Conservation (phyloP, 495 filamentous ascomycete genomes). For the Penicillium robsamsonii region DNA sequence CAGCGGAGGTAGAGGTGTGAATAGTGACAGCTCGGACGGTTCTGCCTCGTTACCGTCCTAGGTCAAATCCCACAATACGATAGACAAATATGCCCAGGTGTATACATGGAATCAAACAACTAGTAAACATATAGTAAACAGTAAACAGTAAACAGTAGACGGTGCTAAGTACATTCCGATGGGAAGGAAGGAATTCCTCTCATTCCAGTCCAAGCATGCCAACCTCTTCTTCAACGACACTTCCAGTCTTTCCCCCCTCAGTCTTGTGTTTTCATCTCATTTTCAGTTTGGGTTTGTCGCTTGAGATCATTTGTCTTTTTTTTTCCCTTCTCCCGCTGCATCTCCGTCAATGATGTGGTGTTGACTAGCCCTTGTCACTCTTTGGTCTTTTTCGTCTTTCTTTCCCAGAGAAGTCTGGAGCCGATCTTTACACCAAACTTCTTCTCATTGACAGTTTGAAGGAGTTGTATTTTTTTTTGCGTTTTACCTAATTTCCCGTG, state of each 20-base stretch:
- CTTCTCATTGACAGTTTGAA: neutral
- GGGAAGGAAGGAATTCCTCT: conserved; percentile 5
- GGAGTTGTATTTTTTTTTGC: neutral
- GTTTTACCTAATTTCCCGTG: neutral
- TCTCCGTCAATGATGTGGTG: conserved; percentile 2
- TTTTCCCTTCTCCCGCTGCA: neutral
- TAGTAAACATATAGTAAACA: neutral
- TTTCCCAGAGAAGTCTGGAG: conserved; percentile 6
- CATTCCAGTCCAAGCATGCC: conserved; percentile 9
- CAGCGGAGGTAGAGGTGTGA: neutral
- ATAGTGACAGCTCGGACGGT: neutral
- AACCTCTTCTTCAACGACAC: neutral
- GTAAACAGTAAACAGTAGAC: neutral
- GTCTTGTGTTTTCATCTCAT: neutral
- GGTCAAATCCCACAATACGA: neutral
- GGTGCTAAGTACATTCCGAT: conserved; percentile 1
- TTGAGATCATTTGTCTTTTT: neutral
- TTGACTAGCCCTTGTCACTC: conserved; percentile 9
- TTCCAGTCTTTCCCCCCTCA: neutral
- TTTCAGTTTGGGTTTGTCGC: neutral
- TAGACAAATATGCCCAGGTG: neutral
- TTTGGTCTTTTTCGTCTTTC: neutral
- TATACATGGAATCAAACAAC: neutral
- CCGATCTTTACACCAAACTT: conserved; percentile 4
- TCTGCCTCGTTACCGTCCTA: neutral